Percentiles rank a stretch among this genome's conserved stretches.
Conservation (phyloP, 148 eudicot genomes). For the Beta vulgaris region DNA sequence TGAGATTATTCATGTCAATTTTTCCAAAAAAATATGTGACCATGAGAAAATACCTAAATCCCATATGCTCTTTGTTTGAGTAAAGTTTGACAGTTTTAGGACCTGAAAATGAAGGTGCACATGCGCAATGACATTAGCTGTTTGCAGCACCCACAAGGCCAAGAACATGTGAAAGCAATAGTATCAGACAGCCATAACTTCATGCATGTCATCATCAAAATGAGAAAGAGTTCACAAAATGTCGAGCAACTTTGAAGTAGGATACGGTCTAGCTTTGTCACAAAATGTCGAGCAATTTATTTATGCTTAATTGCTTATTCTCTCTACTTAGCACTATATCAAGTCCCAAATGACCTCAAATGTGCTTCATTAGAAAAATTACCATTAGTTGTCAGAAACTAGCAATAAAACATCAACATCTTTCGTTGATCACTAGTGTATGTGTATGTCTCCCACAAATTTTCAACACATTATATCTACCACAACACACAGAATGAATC, state of each 20-base stretch:
- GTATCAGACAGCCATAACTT: background rate
- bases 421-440: background rate
- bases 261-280: background rate
- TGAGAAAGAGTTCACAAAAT: background rate
- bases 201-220: background rate
- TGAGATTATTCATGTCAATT: too few relatives aligned
- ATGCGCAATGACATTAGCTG: background rate
- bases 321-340: background rate
- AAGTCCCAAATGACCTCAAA: background rate
- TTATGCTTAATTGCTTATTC: background rate
- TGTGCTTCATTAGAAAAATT: background rate
- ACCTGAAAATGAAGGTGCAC: slow-evolving; percentile 46
- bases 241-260: background rate
- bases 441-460: background rate
- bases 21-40: too few relatives aligned
- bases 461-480: background rate
- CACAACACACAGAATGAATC: background rate
- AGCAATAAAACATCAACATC: background rate
- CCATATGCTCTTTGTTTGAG: slow-evolving; percentile 95
- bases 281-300: background rate
- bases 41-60: slow-evolving; percentile 63
- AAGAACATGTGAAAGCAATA: background rate
- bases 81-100: slow-evolving; percentile 89
- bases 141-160: background rate
- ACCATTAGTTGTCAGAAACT: too few relatives aligned